Conservation (phyloP, 2,329 filamentous ascomycete species). For the Parafenestella ontariensis region DNA sequence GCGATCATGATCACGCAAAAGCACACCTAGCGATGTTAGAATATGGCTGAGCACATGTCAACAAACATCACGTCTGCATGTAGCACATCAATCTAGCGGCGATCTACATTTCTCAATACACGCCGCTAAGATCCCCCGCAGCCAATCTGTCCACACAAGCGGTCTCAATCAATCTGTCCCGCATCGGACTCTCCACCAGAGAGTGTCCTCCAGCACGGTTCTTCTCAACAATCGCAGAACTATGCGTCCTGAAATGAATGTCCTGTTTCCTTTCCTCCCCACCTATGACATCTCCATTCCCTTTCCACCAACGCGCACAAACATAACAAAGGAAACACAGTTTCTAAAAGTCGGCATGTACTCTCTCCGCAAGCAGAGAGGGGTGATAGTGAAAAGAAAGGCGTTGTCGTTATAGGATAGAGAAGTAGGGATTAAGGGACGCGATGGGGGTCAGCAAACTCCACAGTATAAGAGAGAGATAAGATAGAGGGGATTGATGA, state of each 20-base stretch:
- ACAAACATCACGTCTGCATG: slow-evolving; percentile 5
- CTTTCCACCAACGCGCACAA: slow-evolving; percentile 15
- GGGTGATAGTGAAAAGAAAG: slow-evolving; percentile 19
- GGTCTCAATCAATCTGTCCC: slow-evolving; percentile 37
- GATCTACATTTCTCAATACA: slow-evolving; percentile 38
- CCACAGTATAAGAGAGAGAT: slow-evolving; percentile 23
- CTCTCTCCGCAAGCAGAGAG: slow-evolving; percentile 40
- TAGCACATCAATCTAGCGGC: slow-evolving; percentile 29
- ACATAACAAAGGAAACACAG: slow-evolving; percentile 44
- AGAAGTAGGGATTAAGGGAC: slow-evolving; percentile 20
- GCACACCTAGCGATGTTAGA: no score
- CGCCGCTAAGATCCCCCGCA: slow-evolving; percentile 33
- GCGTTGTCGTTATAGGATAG: slow-evolving; percentile 11
- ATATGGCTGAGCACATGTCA: background rate
- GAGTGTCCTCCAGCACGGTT: slow-evolving; percentile 33
- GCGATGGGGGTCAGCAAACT: slow-evolving; percentile 39
- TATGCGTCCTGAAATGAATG: slow-evolving; percentile 28
- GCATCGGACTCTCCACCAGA: slow-evolving; percentile 28
- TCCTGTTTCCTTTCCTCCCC: slow-evolving; percentile 15
- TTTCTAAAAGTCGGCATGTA: slow-evolving; percentile 40
- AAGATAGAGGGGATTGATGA: slow-evolving; percentile 20
- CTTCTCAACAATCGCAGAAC: slow-evolving; percentile 31
- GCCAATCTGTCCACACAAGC: slow-evolving; percentile 32
- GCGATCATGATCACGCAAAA: no score
- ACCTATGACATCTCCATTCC: slow-evolving; percentile 22